A percentile compares a stretch with the other conserved stretches of the same genome.
Conservation (phyloP, 768 basidiomycete genomes). For the Amanita muscaria region DNA sequence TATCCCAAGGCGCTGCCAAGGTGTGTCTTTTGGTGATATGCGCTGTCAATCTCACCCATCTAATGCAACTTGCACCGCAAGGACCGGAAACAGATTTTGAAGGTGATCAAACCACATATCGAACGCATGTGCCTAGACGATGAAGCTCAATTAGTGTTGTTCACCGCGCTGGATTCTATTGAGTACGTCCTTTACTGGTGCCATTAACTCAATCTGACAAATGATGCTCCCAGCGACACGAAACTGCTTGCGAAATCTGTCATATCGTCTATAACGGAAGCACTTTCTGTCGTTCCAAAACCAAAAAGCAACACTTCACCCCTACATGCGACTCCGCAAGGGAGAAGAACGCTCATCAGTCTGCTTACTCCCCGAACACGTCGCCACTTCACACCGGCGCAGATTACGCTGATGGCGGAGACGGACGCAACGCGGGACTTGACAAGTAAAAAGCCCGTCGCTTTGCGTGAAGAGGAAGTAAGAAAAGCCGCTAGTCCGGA, state of each 20-base stretch:
- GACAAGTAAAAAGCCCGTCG: conserved; percentile 79
- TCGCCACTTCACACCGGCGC: conserved; percentile 81
- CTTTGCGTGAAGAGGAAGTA: conserved; percentile 60
- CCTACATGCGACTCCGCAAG: conserved; percentile 57
- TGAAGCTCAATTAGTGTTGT: conserved; percentile 84
- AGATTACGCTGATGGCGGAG: conserved; percentile 61
- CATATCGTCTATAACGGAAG: conserved; percentile 54
- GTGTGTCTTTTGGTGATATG: conserved; percentile 22
- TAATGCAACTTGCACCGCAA: conserved; percentile 20
- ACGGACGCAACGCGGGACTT: conserved; percentile 58
- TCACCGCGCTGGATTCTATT: conserved; percentile 82
- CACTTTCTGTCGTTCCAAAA: conserved; percentile 58
- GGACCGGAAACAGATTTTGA: conserved; percentile 90
- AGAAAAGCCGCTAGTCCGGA: conserved; percentile 64
- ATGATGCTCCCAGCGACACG: conserved; percentile 55
- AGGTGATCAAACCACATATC: conserved; percentile 82
- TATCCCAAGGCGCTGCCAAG: conserved; percentile 79
- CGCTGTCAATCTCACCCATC: neutral
- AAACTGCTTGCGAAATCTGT: conserved; percentile 81
- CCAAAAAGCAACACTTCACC: conserved; percentile 29
- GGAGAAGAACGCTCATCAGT: conserved; percentile 76
- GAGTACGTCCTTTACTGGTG: conserved; percentile 46
- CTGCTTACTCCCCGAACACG: conserved; percentile 76
- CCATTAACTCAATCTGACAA: neutral
- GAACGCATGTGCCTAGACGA: conserved; percentile 84